A percentile compares a stretch with the other conserved stretches of the same genome.
Evolutionary conservation across 1,284 basidiomycete species (phyloP).

Genomic region (Filobasidium uniguttulatum): DNA sequence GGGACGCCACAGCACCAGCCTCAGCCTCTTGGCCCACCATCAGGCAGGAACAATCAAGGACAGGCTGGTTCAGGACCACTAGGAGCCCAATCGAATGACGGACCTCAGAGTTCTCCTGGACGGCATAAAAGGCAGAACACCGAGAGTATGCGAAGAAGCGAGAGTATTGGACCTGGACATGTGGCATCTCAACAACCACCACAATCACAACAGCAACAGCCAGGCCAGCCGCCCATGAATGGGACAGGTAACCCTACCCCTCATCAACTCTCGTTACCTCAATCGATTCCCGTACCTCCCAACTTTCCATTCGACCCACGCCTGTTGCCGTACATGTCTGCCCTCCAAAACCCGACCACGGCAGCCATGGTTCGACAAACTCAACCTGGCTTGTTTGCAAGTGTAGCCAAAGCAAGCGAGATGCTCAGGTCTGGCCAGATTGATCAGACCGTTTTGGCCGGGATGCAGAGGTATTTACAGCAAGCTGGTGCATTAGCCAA

Average conservation of each 20-base stretch:
- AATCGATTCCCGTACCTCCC: constrained; percentile 15
- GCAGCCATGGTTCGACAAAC: constrained; percentile 13
- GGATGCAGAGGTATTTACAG: constrained; percentile 16
- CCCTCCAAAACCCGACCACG: constrained; percentile 17
- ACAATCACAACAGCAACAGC: constrained; percentile 18
- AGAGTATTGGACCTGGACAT: constrained; percentile 5
- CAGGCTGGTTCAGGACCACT: too few relatives aligned
- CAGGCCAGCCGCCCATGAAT: constrained; percentile 19
- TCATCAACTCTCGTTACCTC: constrained; percentile 16
- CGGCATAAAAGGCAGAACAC: constrained; percentile 2
- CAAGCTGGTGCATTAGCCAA: constrained; percentile 8
- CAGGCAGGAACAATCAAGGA: too few relatives aligned
- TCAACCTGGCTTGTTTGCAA: not conserved
- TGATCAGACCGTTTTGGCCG: constrained; percentile 12
- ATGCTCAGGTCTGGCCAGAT: constrained; percentile 17
- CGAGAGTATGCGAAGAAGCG: constrained; percentile 1
- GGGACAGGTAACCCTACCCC: constrained; percentile 16
- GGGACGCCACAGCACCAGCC: not conserved
- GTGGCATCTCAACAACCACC: constrained; percentile 15
- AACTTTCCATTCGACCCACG: constrained; percentile 17
- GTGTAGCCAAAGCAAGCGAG: constrained; percentile 8
- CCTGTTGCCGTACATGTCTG: constrained; percentile 17
- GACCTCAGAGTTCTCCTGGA: not conserved
- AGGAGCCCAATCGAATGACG: too few relatives aligned
- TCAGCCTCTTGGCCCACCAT: too few relatives aligned